Evolutionary conservation across 495 filamentous ascomycete species (phyloP).

Genomic region (Aspergillus sparsus): DNA sequence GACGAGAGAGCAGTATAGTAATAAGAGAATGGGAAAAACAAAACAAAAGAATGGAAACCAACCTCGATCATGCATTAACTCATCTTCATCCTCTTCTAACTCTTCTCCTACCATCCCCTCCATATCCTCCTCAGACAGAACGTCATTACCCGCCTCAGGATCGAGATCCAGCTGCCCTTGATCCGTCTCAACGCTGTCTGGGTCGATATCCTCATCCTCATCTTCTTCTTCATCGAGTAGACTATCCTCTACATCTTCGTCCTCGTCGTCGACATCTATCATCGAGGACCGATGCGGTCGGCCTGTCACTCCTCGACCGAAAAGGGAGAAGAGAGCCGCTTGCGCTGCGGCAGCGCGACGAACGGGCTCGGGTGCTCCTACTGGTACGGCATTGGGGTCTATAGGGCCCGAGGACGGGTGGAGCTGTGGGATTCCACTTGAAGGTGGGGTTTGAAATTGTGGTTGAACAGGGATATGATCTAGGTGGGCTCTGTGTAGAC

Average conservation of each 20-base stretch:
- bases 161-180: constrained; percentile 15
- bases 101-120: constrained; percentile 39
- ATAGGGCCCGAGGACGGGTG: constrained; percentile 37
- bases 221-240: constrained; percentile 23
- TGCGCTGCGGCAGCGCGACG: constrained; percentile 27
- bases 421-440: constrained; percentile 35
- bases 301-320: constrained; percentile 33
- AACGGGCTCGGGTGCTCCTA: constrained; percentile 7
- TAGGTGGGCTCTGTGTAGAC: constrained; percentile 12
- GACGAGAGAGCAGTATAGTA: no score
- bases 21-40: no score
- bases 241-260: constrained; percentile 21
- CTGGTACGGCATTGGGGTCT: constrained; percentile 17
- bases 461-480: constrained; percentile 20
- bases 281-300: constrained; percentile 22
- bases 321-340: constrained; percentile 36
- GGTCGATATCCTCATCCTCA: constrained; percentile 22
- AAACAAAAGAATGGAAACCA: constrained; percentile 1
- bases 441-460: constrained; percentile 44
- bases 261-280: constrained; percentile 11
- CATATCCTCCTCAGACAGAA: constrained; percentile 26
- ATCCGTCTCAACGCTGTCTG: constrained; percentile 4
- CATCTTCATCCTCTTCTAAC: constrained; percentile 40
- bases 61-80: constrained; percentile 46
- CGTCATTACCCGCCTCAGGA: constrained; percentile 23